phyloP scores from a whole-genome alignment of 179 eudicot species.

The Dionaea muscipula region DNA sequence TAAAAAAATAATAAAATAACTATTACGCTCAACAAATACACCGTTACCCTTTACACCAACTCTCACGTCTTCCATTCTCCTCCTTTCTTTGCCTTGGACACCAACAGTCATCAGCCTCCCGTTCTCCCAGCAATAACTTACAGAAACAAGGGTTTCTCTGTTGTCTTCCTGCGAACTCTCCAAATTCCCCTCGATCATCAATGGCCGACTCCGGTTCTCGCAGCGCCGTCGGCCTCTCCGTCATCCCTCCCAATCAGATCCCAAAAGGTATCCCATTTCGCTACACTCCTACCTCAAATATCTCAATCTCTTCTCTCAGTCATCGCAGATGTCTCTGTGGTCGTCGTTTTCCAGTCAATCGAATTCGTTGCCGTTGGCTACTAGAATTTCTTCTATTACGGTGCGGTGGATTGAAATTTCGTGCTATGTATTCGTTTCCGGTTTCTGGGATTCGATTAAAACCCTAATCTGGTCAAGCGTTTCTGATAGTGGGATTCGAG shows the following conservation, averaged over 20 bases:
- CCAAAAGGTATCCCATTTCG: constrained; percentile 32
- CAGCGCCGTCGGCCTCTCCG: constrained; percentile 12
- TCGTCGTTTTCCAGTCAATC: not conserved
- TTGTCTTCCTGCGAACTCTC: not conserved
- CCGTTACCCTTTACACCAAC: no score
- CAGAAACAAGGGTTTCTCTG: constrained; percentile 7
- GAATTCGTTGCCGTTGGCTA: not conserved
- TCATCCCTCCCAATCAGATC: constrained; percentile 33
- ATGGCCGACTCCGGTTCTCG: constrained; percentile 49
- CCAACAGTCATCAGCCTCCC: constrained; percentile 1
- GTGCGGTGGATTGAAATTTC: not conserved
- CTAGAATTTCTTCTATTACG: not conserved
- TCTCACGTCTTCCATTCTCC: no score
- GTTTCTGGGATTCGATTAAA: not conserved
- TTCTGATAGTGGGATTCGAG: no score
- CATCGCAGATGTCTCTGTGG: not conserved
- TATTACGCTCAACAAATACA: no score
- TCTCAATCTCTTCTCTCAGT: not conserved
- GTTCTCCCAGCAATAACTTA: not conserved
- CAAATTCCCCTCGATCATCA: constrained; percentile 21
- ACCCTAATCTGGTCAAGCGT: constrained; percentile 2
- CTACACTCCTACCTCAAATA: not conserved
- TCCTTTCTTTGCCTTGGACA: no score
- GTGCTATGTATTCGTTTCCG: no score
- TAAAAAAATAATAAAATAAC: no score